Base-by-base conservation (phyloP, 371 early-diverging fungal genomes). In the Umbelopsis sp. region DNA sequence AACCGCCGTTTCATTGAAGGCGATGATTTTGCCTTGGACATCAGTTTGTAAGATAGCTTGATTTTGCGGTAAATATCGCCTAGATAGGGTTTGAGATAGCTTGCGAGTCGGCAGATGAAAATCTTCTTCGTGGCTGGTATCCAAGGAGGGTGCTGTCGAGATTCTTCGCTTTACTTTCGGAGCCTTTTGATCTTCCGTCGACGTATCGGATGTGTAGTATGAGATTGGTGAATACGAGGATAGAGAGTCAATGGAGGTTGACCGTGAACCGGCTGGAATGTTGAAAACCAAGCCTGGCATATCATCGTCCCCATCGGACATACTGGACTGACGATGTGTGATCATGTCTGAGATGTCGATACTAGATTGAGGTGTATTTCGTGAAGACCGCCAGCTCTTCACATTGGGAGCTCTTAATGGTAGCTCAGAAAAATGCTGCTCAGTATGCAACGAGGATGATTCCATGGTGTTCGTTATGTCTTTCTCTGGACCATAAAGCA, bases 11-110 rank as follows among this genome's bases (percentile, higher is more conserved):
- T 57, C 57, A 57, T 57, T 57, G 35, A 57, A 57, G 18, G 35
- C 57, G 0, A 57, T 35, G 18, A 57, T 57, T 35, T 35, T 57
- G 11, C 57, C 57, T 25, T 57, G 57, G 4, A 57, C 29, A 35
- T 57, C 57, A 3, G 57, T 57, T 35, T 57, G 57, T 57, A 57
- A 35, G 18, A 57, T 57, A 29, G 57, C 57, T 57, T 57, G 57
- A 35, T 29, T 57, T 57, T 57, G 57, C 37, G 57, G 57, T 35
- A 57, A 14, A 35, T 57, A 57, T 14, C 57, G 57, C 11, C 37
- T 9, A 18, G 57, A 14, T 18, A 12, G 7, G 14, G 29, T 57
- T 35, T 57, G 57, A 10, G 57, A 57, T 18, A 57, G n/a, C 35
- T 35, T 25, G 18, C 37, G 29, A 18, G 57, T 35, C 5, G 57